These are phyloP conservation scores for Yarrowia sp. DNA, from an alignment of 805 yeast genomes.

Conservation along the genomic window DNA sequence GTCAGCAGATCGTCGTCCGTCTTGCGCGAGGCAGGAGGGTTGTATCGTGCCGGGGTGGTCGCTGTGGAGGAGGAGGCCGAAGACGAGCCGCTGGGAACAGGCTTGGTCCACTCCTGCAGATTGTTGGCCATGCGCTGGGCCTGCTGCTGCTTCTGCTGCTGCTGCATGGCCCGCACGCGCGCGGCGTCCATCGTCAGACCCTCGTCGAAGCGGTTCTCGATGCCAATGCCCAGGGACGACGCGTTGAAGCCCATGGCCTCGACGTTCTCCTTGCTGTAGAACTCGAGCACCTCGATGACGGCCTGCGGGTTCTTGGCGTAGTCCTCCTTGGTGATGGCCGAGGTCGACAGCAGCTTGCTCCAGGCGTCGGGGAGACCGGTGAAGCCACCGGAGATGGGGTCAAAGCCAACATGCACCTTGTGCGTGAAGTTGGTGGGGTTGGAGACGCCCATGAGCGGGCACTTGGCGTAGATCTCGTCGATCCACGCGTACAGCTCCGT, in stretches of 20 bases:
- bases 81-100: background rate
- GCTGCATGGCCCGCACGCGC: constrained; percentile 9
- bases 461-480: constrained; percentile 63
- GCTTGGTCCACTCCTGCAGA: constrained; percentile 27
- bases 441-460: constrained; percentile 58
- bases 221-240: constrained; percentile 13
- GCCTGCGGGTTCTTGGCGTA: constrained; percentile 92
- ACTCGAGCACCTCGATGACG: constrained; percentile 85
- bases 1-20: constrained; percentile 6
- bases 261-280: constrained; percentile 47
- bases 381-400: constrained; percentile 76
- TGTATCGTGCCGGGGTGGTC: background rate
- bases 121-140: constrained; percentile 11
- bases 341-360: constrained; percentile 77
- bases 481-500: constrained; percentile 86
- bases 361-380: constrained; percentile 93
- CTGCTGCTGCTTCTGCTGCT: constrained; percentile 18
- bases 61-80: background rate
- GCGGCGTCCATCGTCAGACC: constrained; percentile 14
- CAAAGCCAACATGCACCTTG: constrained; percentile 92
- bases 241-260: constrained; percentile 30
- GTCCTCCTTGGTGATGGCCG: constrained; percentile 85
- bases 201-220: constrained; percentile 18
- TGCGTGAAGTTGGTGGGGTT: constrained; percentile 94
- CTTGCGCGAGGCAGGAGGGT: background rate